These are phyloP conservation scores for Pilasporangium apinafurcum DNA, from an alignment of 352 stramenopile genomes.

Conservation along the genomic window DNA sequence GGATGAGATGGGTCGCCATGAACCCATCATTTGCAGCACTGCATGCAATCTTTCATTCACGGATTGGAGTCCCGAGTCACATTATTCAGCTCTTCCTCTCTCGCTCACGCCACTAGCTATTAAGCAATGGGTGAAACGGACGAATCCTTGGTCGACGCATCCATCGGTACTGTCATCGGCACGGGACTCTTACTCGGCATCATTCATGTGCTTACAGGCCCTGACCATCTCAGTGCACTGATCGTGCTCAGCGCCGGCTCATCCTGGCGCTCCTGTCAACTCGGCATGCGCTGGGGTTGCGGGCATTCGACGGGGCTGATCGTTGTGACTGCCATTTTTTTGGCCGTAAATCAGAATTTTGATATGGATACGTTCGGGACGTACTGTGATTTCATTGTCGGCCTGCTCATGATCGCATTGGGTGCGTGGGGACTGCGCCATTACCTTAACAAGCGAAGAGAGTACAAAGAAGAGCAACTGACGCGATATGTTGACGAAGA, in stretches of 20 bases:
- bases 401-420: slow-evolving; percentile 48
- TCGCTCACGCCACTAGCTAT: too few relatives aligned
- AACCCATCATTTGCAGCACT: too few relatives aligned
- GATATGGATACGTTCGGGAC: slow-evolving; percentile 30
- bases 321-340: slow-evolving; percentile 53
- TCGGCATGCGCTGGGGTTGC: slow-evolving; percentile 82
- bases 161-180: slow-evolving; percentile 32
- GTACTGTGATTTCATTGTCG: slow-evolving; percentile 54
- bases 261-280: slow-evolving; percentile 59
- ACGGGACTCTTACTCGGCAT: slow-evolving; percentile 44
- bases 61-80: too few relatives aligned
- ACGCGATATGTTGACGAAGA: too few relatives aligned
- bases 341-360: slow-evolving; percentile 29
- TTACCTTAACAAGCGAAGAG: slow-evolving; percentile 32
- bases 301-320: slow-evolving; percentile 82
- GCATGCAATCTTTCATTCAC: too few relatives aligned
- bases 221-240: slow-evolving; percentile 86
- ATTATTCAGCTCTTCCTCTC: too few relatives aligned
- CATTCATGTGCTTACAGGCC: slow-evolving; percentile 55
- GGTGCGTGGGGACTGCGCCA: slow-evolving; percentile 32
- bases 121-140: slow-evolving; percentile 36
- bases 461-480: slow-evolving; percentile 18
- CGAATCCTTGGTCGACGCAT: slow-evolving; percentile 21
- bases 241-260: slow-evolving; percentile 72
- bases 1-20: too few relatives aligned